Evolutionary conservation across 768 basidiomycete genomes (phyloP).

Genomic region (Cystofilobasidium ferigula): DNA sequence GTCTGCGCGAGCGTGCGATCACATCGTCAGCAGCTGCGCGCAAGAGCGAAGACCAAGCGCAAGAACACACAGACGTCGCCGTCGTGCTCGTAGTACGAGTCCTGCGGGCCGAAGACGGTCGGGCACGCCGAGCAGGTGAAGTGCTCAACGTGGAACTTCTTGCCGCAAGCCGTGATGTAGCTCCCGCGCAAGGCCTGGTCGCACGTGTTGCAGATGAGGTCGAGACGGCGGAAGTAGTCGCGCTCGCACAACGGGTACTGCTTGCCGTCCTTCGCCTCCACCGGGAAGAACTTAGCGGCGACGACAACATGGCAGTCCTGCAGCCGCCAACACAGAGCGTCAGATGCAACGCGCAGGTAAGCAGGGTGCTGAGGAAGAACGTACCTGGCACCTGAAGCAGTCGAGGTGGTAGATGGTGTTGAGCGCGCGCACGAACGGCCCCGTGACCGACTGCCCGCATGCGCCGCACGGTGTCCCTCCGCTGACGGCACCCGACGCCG

Average conservation of each 20-base stretch:
- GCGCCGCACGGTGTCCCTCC: constrained; percentile 16
- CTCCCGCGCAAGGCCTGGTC: constrained; percentile 85
- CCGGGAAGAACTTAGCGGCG: constrained; percentile 96
- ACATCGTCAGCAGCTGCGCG: constrained; percentile 3
- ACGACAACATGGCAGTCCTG: constrained; percentile 96
- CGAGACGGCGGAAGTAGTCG: constrained; percentile 91
- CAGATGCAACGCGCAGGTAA: background rate
- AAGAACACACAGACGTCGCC: constrained; percentile 62
- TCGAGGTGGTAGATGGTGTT: constrained; percentile 90
- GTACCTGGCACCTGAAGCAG: constrained; percentile 94
- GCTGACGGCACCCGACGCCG: constrained; percentile 5
- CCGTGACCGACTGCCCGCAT: constrained; percentile 35
- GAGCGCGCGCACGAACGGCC: constrained; percentile 90
- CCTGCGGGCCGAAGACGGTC: constrained; percentile 90
- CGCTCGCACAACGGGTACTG: constrained; percentile 94
- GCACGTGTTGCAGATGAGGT: constrained; percentile 94
- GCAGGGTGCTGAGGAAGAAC: constrained; percentile 33
- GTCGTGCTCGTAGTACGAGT: constrained; percentile 98
- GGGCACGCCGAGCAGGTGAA: constrained; percentile 97
- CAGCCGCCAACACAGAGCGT: background rate
- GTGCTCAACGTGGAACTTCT: constrained; percentile 98
- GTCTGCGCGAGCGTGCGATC: constrained; percentile 35
- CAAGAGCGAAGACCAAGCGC: background rate
- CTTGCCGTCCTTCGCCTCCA: constrained; percentile 55
- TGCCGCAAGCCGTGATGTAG: constrained; percentile 98